Conservation (phyloP, 2,329 filamentous ascomycete species). For the Penicillium vulpinum region DNA sequence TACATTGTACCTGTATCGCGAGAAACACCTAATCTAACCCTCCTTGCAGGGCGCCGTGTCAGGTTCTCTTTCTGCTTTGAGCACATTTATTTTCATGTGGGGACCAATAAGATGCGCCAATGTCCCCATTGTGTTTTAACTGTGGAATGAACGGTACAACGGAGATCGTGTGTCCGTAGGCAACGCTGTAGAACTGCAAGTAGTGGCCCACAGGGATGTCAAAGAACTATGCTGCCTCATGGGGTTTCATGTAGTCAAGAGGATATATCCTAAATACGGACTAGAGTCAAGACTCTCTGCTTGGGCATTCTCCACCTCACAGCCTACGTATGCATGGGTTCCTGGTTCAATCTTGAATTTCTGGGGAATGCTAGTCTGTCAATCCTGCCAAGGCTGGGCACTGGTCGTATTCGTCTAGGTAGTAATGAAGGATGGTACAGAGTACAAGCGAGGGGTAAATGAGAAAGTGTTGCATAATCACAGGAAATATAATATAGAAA, state of each 20-base stretch:
- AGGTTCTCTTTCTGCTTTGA: neutral
- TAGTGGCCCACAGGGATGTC: neutral
- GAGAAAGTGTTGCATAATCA: neutral
- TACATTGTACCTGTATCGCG: neutral
- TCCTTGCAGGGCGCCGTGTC: constrained; percentile 4
- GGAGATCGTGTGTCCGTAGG: neutral
- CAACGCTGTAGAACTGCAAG: neutral
- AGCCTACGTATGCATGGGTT: neutral
- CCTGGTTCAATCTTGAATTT: neutral
- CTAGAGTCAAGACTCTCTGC: no score
- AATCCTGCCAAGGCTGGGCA: constrained; percentile 2
- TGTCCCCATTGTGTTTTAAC: neutral
- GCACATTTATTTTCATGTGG: neutral
- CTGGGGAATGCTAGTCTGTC: constrained; percentile 9
- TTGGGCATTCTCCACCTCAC: neutral
- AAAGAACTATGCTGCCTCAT: constrained; percentile 4
- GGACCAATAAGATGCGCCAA: neutral
- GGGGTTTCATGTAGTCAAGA: no score
- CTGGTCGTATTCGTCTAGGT: neutral
- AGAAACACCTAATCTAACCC: neutral
- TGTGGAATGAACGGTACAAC: constrained; percentile 3
- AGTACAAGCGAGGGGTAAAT: neutral
- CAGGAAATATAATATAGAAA: no score
- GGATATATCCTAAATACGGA: no score
- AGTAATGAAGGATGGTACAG: neutral